Base-by-base conservation (phyloP, 768 basidiomycete species). In the Paxillus rubicundulus region DNA sequence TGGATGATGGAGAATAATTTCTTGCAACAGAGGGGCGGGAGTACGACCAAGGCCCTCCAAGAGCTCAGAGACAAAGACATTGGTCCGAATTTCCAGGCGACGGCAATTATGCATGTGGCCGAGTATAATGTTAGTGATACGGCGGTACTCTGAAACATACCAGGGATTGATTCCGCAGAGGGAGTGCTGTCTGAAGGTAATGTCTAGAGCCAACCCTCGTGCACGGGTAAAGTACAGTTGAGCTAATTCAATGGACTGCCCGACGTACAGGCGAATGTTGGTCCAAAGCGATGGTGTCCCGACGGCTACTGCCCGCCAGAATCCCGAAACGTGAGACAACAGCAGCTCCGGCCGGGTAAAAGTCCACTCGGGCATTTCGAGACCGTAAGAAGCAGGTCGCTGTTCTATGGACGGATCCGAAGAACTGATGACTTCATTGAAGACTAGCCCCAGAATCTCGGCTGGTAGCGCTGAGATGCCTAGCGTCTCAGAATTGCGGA, bases 281-380 rank as follows among this genome's bases (percentile, higher is more conserved):
- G 71, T 69, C 78, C 79, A 81, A 17, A 80, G 60, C 28, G 64
- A 52, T 5, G 77, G 71, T 5, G 66, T 69, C 34, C 64, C 66
- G 27, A 74, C 47, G 28, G 74, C 73, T 39, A 75, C 58, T 18
- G 64, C 57, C 51, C 77, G 65, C 79, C 79, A 80, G 49, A 67
- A 55, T 37, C 55, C 67, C 49, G 75, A 79, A 32, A 80, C 71
- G 37, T 70, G 71, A 41, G 76, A 74, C 33, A 76, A 48, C 27
- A 75, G 54, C 13, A 78, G 53, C 49, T 68, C 66, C 1, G 66
- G 61, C 49, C 64, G 56, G 9, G 38, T 8, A 13, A 27, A n/a
- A n/a, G 55, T 42, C 52, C 57, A 57, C 43, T 53, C 52, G 3
- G 36, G 40, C 42, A 47, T 51, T 37, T 54, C 20, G 34, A 30